These are phyloP conservation scores for Craspedostauros australis DNA, from an alignment of 108 stramenopile genomes.

Conservation along the genomic window DNA sequence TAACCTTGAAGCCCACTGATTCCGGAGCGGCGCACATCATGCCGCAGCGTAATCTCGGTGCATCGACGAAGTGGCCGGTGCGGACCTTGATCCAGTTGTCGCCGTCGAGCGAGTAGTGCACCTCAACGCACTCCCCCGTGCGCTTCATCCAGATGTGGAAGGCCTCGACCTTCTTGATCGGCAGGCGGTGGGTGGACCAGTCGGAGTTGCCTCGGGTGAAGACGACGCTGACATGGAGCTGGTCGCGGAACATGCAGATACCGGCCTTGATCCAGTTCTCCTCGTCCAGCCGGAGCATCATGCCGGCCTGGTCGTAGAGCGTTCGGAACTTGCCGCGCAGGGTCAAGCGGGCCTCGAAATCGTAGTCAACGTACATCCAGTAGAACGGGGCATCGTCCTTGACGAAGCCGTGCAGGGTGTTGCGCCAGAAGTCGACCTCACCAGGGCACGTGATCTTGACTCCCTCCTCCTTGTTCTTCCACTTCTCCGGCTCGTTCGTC, in stretches of 20 bases:
- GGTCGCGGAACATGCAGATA: constrained; percentile 27
- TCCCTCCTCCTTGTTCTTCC: constrained; percentile 31
- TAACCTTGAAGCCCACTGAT: constrained; percentile 27
- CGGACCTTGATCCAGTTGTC: constrained; percentile 35
- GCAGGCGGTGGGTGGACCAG: constrained; percentile 35
- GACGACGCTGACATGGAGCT: constrained; percentile 26
- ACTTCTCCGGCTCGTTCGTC: constrained; percentile 34
- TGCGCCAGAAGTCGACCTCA: constrained; percentile 34
- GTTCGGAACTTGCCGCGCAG: constrained; percentile 24
- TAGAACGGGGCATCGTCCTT: constrained; percentile 41
- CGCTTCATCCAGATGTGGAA: constrained; percentile 35
- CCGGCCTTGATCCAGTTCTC: constrained; percentile 39
- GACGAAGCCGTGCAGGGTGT: constrained; percentile 27
- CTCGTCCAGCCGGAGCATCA: constrained; percentile 38
- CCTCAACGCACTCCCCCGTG: constrained; percentile 19
- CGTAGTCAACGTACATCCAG: constrained; percentile 29
- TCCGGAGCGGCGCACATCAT: constrained; percentile 37
- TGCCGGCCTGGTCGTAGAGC: constrained; percentile 42
- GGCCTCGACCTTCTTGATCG: constrained; percentile 20
- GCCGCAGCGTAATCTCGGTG: constrained; percentile 22
- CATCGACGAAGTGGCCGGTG: constrained; percentile 28
- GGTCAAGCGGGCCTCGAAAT: constrained; percentile 30
- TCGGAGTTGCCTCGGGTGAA: constrained; percentile 39
- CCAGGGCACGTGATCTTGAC: constrained; percentile 22
- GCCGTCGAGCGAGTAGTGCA: constrained; percentile 32